phyloP scores from a whole-genome alignment of 2,329 filamentous ascomycete genomes.

The Plenodomus tracheiphilus region DNA sequence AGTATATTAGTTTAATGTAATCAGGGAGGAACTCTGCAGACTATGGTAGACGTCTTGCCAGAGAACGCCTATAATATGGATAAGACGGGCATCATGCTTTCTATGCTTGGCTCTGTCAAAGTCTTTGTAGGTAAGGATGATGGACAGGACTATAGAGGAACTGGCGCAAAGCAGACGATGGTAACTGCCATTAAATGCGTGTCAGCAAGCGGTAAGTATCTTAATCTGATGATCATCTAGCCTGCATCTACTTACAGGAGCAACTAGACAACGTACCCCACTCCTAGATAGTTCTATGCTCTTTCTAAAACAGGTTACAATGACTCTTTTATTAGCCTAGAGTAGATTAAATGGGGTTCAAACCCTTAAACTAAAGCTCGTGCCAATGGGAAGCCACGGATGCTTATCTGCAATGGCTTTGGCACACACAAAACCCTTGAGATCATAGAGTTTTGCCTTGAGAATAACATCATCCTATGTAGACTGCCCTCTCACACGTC shows the following conservation, averaged over 20 bases:
- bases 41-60: too few relatives aligned
- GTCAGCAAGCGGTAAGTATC: too few relatives aligned
- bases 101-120: slow-evolving; percentile 18
- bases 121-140: slow-evolving; percentile 23
- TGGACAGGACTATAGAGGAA: background rate
- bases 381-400: slow-evolving; percentile 26
- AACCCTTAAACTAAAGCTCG: slow-evolving; percentile 6
- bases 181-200: too few relatives aligned
- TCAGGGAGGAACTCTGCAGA: too few relatives aligned
- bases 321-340: too few relatives aligned
- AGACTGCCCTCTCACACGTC: slow-evolving; percentile 13
- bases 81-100: slow-evolving; percentile 17
- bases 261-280: too few relatives aligned
- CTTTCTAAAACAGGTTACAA: too few relatives aligned
- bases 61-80: slow-evolving; percentile 11
- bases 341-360: background rate
- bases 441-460: slow-evolving; percentile 36
- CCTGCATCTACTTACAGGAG: too few relatives aligned
- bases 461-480: slow-evolving; percentile 27
- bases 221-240: too few relatives aligned
- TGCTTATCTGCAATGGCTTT: slow-evolving; percentile 44
- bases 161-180: too few relatives aligned
- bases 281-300: too few relatives aligned
- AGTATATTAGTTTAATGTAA: too few relatives aligned
- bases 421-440: slow-evolving; percentile 42